These are phyloP conservation scores for Galeopsis tetrahit DNA, from an alignment of 257 asterid species.

Conservation along the genomic window DNA sequence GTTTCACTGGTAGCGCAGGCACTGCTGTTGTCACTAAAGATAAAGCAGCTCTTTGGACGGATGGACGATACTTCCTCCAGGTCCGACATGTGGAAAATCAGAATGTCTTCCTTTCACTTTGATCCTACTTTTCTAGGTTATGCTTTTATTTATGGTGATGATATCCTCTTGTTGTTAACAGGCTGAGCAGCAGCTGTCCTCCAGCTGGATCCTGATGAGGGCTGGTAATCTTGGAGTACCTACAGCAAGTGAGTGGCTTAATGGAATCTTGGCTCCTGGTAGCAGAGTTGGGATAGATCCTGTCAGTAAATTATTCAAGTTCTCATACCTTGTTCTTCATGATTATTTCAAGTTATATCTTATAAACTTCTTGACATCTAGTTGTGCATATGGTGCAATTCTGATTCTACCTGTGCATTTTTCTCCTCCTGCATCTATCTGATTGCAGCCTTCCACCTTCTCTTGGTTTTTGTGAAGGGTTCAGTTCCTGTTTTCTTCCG, in stretches of 20 bases:
- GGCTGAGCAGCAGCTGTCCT: constrained; percentile 88
- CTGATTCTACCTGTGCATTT: neutral
- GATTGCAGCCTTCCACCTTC: constrained; percentile 52
- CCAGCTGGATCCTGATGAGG: constrained; percentile 94
- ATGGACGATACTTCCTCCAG: constrained; percentile 96
- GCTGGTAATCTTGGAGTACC: constrained; percentile 93
- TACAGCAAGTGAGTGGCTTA: constrained; percentile 86
- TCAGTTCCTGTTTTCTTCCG: constrained; percentile 96
- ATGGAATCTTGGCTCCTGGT: constrained; percentile 77
- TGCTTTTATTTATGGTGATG: constrained; percentile 29
- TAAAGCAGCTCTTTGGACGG: constrained; percentile 98
- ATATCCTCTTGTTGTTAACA: constrained; percentile 38
- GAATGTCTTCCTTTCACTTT: constrained; percentile 11
- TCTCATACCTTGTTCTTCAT: constrained; percentile 24
- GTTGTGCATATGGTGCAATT: constrained; percentile 24
- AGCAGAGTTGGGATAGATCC: constrained; percentile 96
- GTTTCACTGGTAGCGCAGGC: constrained; percentile 98
- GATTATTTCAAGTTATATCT: constrained; percentile 4
- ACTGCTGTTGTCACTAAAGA: constrained; percentile 95
- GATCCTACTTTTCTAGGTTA: constrained; percentile 2
- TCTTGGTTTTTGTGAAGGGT: constrained; percentile 75
- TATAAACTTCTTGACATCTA: constrained; percentile 6
- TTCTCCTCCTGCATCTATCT: constrained; percentile 41
- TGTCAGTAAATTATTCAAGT: constrained; percentile 62
- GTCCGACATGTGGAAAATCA: constrained; percentile 39